Conservation (phyloP, 495 filamentous ascomycete genomes). For the Monascus purpureus region DNA sequence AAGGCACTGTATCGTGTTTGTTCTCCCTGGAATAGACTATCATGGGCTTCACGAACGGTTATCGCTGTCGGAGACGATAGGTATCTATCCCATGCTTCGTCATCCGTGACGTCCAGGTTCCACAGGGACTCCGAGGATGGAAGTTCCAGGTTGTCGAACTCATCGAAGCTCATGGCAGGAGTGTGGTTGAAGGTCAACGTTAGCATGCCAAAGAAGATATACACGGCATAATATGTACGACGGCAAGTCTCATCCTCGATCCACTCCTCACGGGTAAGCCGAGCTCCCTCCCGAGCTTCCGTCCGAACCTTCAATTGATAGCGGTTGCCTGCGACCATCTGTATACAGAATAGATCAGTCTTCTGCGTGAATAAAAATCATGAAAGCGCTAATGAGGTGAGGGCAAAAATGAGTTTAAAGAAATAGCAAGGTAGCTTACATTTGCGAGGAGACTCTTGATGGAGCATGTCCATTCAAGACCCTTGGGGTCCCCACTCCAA, state of each 20-base stretch:
- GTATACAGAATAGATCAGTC: slow-evolving; percentile 4
- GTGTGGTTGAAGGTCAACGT: slow-evolving; percentile 97
- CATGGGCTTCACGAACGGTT: slow-evolving; percentile 86
- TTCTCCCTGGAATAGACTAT: slow-evolving; percentile 88
- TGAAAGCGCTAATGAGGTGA: no score
- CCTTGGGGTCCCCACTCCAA: slow-evolving; percentile 97
- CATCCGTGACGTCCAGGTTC: slow-evolving; percentile 73
- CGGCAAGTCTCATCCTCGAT: slow-evolving; percentile 93
- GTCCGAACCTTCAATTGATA: slow-evolving; percentile 89
- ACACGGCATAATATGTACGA: slow-evolving; percentile 96
- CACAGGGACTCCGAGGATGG: slow-evolving; percentile 91
- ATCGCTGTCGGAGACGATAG: slow-evolving; percentile 53
- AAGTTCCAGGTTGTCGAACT: slow-evolving; percentile 84
- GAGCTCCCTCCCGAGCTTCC: slow-evolving; percentile 68
- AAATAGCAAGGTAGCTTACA: slow-evolving; percentile 18
- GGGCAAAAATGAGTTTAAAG: no score
- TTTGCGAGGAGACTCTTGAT: slow-evolving; percentile 96
- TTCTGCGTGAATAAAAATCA: background rate
- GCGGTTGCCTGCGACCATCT: slow-evolving; percentile 93
- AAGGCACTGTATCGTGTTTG: slow-evolving; percentile 90
- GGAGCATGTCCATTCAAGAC: slow-evolving; percentile 94
- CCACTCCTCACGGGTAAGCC: slow-evolving; percentile 79
- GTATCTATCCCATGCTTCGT: slow-evolving; percentile 68
- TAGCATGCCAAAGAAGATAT: slow-evolving; percentile 95
- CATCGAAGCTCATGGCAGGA: slow-evolving; percentile 92